A percentile compares a stretch with the other conserved stretches of the same genome.
phyloP scores from a whole-genome alignment of 148 eudicot genomes.

The Simmondsia chinensis region DNA sequence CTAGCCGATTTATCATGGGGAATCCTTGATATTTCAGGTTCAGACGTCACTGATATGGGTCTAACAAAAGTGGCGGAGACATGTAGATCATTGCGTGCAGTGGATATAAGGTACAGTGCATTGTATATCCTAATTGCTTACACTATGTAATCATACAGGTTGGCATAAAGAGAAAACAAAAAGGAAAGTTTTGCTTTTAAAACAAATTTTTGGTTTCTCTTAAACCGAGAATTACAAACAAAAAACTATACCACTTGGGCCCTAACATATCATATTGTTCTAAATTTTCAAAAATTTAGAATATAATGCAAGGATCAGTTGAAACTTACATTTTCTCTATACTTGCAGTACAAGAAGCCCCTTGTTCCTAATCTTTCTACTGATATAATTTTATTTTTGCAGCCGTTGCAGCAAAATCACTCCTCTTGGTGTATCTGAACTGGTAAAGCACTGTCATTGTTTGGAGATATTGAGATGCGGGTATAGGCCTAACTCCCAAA shows the following conservation, averaged over 20 bases:
- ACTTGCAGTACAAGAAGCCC: neutral
- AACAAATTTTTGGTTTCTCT: too few species aligned
- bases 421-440: constrained; percentile 50
- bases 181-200: neutral
- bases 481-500: constrained; percentile 25
- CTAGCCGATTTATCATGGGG: constrained; percentile 80
- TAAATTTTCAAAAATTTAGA: neutral
- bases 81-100: constrained; percentile 56
- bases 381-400: constrained; percentile 14
- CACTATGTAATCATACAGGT: neutral
- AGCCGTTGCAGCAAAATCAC: constrained; percentile 80
- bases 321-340: neutral
- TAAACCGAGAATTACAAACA: neutral
- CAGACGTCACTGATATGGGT: constrained; percentile 80
- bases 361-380: constrained; percentile 1
- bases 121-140: neutral
- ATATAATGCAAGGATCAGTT: neutral
- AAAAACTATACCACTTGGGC: neutral
- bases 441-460: constrained; percentile 53
- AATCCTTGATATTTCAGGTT: constrained; percentile 71
- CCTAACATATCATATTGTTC: neutral
- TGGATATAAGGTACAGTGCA: constrained; percentile 68
- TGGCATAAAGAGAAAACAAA: neutral
- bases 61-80: constrained; percentile 50
- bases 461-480: constrained; percentile 91